Conservation (phyloP, 345 rosid genomes). For the Linum lewisii region DNA sequence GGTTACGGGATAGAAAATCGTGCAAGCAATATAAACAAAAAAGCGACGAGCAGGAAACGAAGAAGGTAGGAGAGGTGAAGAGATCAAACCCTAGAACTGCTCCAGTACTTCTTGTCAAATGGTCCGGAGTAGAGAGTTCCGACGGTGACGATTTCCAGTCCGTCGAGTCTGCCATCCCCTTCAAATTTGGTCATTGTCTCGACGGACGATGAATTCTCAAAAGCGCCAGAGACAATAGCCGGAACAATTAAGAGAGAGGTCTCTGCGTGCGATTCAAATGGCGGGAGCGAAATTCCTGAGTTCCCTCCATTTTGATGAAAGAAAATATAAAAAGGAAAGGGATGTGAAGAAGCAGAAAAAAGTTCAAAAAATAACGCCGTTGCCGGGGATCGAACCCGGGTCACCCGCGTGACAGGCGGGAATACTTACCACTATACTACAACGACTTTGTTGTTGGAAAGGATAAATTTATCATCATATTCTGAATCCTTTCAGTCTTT, state of each 20-base stretch:
- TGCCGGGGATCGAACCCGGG: conserved; percentile 99
- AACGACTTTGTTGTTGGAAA: conserved; percentile 30
- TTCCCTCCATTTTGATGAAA: background rate
- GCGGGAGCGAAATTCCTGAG: conserved; percentile 1
- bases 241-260: background rate
- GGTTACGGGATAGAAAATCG: background rate
- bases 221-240: background rate
- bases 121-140: conserved; percentile 66
- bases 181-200: conserved; percentile 8
- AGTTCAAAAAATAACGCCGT: conserved; percentile 32
- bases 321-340: no score
- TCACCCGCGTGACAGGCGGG: conserved; percentile 94
- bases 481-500: no score
- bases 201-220: background rate
- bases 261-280: background rate
- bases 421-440: conserved; percentile 91
- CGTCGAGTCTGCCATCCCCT: conserved; percentile 19
- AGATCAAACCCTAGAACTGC: conserved; percentile 80
- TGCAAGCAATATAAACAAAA: background rate
- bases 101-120: conserved; percentile 93
- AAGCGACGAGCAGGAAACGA: background rate
- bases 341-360: no score
- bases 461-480: no score
- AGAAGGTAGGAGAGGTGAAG: background rate
- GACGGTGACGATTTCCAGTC: conserved; percentile 61